Conservation (phyloP, 257 asterid genomes). For the Mentha longifolia region DNA sequence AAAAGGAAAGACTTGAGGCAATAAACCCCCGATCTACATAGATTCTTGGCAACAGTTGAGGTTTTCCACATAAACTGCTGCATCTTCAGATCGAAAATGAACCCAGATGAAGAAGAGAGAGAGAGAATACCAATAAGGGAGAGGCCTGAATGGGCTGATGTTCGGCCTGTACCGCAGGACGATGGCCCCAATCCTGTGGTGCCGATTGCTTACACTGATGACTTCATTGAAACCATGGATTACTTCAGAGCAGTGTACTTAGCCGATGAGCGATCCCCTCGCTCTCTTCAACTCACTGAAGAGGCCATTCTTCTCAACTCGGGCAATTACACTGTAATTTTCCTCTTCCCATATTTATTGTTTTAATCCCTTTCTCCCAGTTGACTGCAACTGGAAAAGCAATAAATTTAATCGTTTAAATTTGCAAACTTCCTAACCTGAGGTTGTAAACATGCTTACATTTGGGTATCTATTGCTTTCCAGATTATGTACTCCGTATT, state of each 20-base stretch:
- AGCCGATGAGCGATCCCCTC: constrained; percentile 83
- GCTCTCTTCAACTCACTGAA: constrained; percentile 76
- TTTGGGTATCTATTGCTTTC: background rate
- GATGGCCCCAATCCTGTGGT: constrained; percentile 95
- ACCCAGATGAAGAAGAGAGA: constrained; percentile 14
- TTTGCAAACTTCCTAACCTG: background rate
- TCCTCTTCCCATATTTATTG: background rate
- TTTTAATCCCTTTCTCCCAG: background rate
- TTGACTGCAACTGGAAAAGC: constrained; percentile 10
- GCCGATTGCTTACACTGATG: constrained; percentile 76
- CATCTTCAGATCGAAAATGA: constrained; percentile 31
- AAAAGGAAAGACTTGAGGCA: no score
- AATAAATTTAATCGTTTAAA: background rate
- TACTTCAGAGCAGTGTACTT: constrained; percentile 85
- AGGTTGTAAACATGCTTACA: background rate
- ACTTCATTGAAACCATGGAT: constrained; percentile 82
- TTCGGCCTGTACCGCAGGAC: constrained; percentile 78
- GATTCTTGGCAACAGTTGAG: no score
- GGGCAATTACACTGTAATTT: constrained; percentile 83
- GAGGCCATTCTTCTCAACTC: constrained; percentile 76
- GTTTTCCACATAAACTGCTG: background rate
- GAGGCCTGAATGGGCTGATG: constrained; percentile 86
- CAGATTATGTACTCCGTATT: background rate
- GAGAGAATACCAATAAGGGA: constrained; percentile 49
- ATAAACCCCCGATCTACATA: background rate